A percentile compares a stretch with the other conserved stretches of the same genome.
phyloP scores from a whole-genome alignment of 192 early-diverging fungal species.

The Umbelopsis ramanniana region DNA sequence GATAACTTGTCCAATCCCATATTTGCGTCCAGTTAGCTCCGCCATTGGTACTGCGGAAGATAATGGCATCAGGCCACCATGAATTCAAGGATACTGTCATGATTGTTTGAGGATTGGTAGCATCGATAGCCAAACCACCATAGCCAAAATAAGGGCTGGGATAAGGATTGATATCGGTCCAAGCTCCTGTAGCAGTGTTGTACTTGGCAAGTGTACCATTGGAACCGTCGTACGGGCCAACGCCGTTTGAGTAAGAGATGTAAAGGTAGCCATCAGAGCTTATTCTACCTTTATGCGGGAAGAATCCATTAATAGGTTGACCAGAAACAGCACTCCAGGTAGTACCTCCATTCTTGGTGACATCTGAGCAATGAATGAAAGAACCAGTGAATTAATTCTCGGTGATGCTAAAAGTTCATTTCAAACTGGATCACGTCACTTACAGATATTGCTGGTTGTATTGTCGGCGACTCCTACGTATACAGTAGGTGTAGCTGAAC shows the following conservation, averaged over 20 bases:
- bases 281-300: background rate
- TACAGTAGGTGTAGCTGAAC: background rate
- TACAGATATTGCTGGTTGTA: background rate
- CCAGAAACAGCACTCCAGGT: background rate
- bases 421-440: background rate
- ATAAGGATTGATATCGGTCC: background rate
- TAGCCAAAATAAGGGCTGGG: background rate
- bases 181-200: background rate
- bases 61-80: conserved; percentile 3
- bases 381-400: background rate
- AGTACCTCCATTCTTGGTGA: background rate
- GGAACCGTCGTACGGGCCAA: background rate
- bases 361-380: background rate
- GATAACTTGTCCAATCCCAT: conserved; percentile 5
- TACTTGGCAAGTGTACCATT: background rate
- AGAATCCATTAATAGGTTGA: background rate
- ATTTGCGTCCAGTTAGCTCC: conserved; percentile 4
- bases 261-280: background rate
- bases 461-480: background rate
- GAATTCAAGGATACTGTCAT: background rate
- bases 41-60: background rate
- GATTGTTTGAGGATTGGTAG: background rate
- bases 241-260: background rate
- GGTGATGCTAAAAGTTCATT: background rate
- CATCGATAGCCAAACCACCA: background rate